A percentile compares a stretch with the other conserved stretches of the same genome.
These are phyloP conservation scores for Exobasidium cylindrosporum DNA, from an alignment of 1,284 basidiomycete genomes.

Conservation along the genomic window DNA sequence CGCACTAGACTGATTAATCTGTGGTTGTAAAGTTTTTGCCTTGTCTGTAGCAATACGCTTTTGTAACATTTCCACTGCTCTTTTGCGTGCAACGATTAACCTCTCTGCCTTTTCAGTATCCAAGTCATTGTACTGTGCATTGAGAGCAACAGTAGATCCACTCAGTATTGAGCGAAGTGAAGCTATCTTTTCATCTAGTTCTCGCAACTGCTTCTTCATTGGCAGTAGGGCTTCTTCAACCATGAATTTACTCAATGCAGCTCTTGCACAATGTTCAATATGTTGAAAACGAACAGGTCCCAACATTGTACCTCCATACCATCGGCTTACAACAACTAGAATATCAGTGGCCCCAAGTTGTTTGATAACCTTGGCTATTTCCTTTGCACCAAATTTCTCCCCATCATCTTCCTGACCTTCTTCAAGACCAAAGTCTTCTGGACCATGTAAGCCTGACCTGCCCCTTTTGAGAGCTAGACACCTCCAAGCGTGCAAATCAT, in stretches of 20 bases:
- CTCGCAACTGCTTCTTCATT: constrained; percentile 26
- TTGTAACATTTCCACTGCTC: constrained; percentile 28
- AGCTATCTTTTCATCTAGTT: constrained; percentile 29
- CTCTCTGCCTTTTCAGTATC: constrained; percentile 32
- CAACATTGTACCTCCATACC: constrained; percentile 75
- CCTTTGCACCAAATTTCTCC: constrained; percentile 44
- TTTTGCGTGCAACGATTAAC: constrained; percentile 32
- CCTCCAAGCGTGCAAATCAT: constrained; percentile 52
- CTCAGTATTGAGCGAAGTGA: not conserved
- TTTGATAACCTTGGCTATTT: constrained; percentile 34
- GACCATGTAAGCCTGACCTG: constrained; percentile 37
- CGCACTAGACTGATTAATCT: not conserved
- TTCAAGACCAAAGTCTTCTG: constrained; percentile 45
- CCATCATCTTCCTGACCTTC: constrained; percentile 52
- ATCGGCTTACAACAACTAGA: constrained; percentile 49
- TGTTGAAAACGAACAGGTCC: constrained; percentile 72
- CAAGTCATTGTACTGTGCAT: constrained; percentile 25
- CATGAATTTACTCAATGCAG: constrained; percentile 69
- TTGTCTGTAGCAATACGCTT: constrained; percentile 14
- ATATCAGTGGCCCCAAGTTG: constrained; percentile 48
- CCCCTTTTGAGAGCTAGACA: constrained; percentile 45
- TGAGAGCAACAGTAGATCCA: not conserved
- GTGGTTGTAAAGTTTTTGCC: not conserved
- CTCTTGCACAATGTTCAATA: constrained; percentile 69
- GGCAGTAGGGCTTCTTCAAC: constrained; percentile 59